Percentiles rank a stretch among this genome's conserved stretches.
phyloP scores from a whole-genome alignment of 2,329 filamentous ascomycete genomes.

The Purpureocillium takamizusanense region DNA sequence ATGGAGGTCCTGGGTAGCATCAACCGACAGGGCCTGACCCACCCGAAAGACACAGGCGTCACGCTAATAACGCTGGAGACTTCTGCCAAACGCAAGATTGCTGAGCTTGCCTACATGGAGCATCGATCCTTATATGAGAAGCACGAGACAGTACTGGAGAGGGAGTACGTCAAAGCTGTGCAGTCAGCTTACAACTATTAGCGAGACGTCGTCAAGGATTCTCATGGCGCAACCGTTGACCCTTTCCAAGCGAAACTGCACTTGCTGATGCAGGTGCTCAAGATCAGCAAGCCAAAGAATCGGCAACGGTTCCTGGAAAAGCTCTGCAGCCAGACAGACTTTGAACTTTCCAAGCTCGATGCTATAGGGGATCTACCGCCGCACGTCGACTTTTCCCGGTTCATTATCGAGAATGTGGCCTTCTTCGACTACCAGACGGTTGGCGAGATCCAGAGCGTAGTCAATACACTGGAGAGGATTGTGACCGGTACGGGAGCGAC shows the following conservation, averaged over 20 bases:
- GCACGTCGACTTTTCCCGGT: conserved; percentile 72
- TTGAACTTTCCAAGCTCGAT: conserved; percentile 69
- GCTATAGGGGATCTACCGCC: conserved; percentile 45
- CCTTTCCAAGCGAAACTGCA: conserved; percentile 73
- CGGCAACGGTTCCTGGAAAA: conserved; percentile 83
- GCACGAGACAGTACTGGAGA: conserved; percentile 88
- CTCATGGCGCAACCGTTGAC: conserved; percentile 61
- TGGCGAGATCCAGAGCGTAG: conserved; percentile 71
- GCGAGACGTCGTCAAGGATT: conserved; percentile 65
- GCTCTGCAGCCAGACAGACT: conserved; percentile 69
- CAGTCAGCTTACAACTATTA: conserved; percentile 85
- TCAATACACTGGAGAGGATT: conserved; percentile 72
- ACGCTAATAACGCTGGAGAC: conserved; percentile 92
- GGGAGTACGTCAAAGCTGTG: conserved; percentile 87
- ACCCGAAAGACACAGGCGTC: conserved; percentile 87
- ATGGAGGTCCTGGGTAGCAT: conserved; percentile 89
- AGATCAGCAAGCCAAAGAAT: conserved; percentile 81
- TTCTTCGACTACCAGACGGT: conserved; percentile 83
- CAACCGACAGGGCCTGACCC: conserved; percentile 85
- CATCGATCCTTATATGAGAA: conserved; percentile 81
- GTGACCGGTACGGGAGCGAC: conserved; percentile 75
- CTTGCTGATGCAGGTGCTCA: conserved; percentile 78
- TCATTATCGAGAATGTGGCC: conserved; percentile 82
- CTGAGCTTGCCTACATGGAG: conserved; percentile 73
- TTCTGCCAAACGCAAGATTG: conserved; percentile 66